Evolutionary conservation across 2,329 filamentous ascomycete species (phyloP), one percentile per base, ranked within the genome.

Genomic region (Cyclaneusma minus): DNA sequence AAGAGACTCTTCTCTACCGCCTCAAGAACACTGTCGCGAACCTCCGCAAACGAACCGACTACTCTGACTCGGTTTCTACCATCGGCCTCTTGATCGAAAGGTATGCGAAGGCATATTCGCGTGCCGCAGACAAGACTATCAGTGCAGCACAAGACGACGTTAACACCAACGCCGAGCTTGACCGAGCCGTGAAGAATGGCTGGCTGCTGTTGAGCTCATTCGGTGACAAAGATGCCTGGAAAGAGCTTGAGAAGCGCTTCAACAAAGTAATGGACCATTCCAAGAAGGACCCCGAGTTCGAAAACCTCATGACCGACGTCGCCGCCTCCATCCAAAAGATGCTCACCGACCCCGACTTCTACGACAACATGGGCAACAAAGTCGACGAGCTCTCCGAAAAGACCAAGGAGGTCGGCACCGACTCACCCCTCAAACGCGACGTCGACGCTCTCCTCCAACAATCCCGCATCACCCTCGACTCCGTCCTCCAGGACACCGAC

Each of bases 311-410:
- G 45, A 62, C 62, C 13, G 70, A 91, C 23, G 56, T 85, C 16
- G 79, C 77, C 7, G 68, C 73, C 29, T 68, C 79, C 4, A 50
- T 93, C 4, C 77, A 92, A 43, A 74, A 77, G 35, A 73, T 94
- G 48, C 56, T 95, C 21, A 89, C 73, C 0, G 79, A 94, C 34
- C 85, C 87, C 0, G 66, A 74, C 4, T 94, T 93, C 51, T 81
- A 91, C 41, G 78, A 85, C 24, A 63, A 81, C 20, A 71, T 72
- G 1, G 69, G 25, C 6, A 49, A 61, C 25, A 59, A 61, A 7
- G 51, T 73, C 19, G 49, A 58, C 9, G 51, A 61, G 3, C 37
- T 75, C 5, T 58, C 64, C 16, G 49, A 52, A 7, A 62, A 64
- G 41, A 60, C 63, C 4, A 66, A 74, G 34, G 69, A 78, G 34